Conservation (phyloP, 768 basidiomycete species). For the Mrakia hoshinonis region DNA sequence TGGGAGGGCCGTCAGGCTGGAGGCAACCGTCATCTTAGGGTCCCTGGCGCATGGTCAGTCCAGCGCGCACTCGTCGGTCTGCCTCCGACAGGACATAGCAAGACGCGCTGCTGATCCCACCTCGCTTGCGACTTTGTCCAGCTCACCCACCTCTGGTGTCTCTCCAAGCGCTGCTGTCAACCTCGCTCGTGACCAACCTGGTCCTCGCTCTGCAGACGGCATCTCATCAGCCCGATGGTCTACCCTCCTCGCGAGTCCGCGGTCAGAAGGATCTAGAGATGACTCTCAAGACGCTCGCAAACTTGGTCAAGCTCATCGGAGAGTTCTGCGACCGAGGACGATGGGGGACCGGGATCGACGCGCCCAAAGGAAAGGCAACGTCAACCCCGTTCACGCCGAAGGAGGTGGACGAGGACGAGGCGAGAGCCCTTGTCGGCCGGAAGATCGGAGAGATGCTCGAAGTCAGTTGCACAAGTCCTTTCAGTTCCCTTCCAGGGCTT, state of each 20-base stretch:
- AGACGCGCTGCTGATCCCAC: background rate
- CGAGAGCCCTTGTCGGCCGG: background rate
- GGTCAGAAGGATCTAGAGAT: too few relatives aligned
- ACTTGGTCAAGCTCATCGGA: background rate
- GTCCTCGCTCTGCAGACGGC: background rate
- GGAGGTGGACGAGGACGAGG: background rate
- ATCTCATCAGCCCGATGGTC: background rate
- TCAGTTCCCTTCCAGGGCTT: background rate
- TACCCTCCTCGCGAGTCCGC: too few relatives aligned
- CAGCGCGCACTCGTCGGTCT: background rate
- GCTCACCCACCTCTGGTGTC: background rate
- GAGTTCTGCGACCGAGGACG: constrained; percentile 2
- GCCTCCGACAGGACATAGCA: background rate
- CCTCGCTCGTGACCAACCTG: background rate
- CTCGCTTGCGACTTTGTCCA: background rate
- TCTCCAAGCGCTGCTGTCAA: background rate
- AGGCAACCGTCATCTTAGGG: background rate
- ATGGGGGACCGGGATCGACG: background rate
- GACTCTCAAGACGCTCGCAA: too few relatives aligned
- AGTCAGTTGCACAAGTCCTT: too few relatives aligned
- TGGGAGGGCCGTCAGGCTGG: background rate
- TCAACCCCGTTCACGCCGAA: background rate
- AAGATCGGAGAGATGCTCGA: constrained; percentile 6
- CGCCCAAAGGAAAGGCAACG: too few relatives aligned
- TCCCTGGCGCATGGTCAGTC: constrained; percentile 1